Conservation (phyloP, 192 early-diverging fungal genomes). For the Helicostylum pulchrum region DNA sequence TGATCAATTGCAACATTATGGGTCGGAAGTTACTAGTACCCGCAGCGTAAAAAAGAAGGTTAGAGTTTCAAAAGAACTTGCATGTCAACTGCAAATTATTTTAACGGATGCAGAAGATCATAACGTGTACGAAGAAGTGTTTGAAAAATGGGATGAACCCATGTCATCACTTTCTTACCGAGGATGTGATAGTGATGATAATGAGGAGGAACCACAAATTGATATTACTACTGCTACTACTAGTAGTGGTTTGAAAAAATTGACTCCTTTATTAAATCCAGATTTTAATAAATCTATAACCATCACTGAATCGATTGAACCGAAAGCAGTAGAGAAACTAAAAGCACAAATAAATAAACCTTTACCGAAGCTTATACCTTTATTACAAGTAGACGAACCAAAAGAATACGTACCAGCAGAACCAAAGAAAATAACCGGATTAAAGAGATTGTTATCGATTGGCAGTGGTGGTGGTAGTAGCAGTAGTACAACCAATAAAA, state of each 20-base stretch:
- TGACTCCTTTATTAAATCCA: neutral
- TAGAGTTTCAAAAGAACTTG: slow-evolving; percentile 37
- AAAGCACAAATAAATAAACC: slow-evolving; percentile 1
- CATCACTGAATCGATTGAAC: neutral
- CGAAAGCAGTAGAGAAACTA: neutral
- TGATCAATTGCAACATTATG: slow-evolving; percentile 23
- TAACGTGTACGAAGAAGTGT: slow-evolving; percentile 41
- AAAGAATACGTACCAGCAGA: neutral
- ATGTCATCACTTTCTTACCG: slow-evolving; percentile 43
- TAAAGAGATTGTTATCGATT: slow-evolving; percentile 20
- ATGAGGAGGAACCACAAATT: slow-evolving; percentile 30
- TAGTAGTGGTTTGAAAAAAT: no score
- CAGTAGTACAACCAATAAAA: neutral
- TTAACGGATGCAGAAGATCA: slow-evolving; percentile 28
- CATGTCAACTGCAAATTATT: slow-evolving; percentile 38
- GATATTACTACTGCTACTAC: neutral
- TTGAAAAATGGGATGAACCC: slow-evolving; percentile 44
- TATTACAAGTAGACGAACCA: neutral
- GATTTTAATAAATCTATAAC: neutral
- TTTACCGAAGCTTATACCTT: neutral
- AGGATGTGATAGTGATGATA: slow-evolving; percentile 42
- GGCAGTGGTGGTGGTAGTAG: slow-evolving; percentile 11
- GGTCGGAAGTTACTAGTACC: slow-evolving; percentile 5
- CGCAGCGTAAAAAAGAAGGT: slow-evolving; percentile 32
- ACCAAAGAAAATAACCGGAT: slow-evolving; percentile 13